Conservation (phyloP, 2,329 filamentous ascomycete species). For the Gliomastix tumulicola region DNA sequence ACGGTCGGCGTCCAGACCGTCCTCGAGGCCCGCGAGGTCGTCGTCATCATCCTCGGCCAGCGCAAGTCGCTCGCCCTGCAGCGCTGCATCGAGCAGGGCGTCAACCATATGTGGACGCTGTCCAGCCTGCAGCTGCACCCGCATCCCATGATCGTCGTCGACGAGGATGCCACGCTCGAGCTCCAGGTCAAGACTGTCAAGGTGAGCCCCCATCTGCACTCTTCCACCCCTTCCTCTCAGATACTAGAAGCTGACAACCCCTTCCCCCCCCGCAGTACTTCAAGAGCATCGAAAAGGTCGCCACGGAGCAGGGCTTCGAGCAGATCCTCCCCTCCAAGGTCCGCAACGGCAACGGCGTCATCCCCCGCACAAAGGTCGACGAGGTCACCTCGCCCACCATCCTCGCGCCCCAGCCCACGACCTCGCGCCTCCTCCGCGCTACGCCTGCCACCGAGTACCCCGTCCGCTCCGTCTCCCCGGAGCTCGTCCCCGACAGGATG, state of each 20-base stretch:
- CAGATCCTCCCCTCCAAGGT: conserved; percentile 50
- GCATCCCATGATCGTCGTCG: conserved; percentile 75
- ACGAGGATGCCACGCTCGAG: conserved; percentile 71
- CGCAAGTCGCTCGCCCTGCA: conserved; percentile 77
- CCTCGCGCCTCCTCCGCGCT: conserved; percentile 45
- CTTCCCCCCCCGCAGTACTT: conserved; percentile 50
- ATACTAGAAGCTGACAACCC: conserved; percentile 1
- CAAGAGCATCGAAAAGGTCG: conserved; percentile 63
- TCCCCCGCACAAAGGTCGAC: conserved; percentile 32
- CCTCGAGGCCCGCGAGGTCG: conserved; percentile 72
- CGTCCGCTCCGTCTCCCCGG: conserved; percentile 48
- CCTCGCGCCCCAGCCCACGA: conserved; percentile 46
- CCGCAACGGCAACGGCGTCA: conserved; percentile 39
- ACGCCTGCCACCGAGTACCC: conserved; percentile 49
- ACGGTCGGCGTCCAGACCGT: conserved; percentile 83
- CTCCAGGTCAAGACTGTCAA: conserved; percentile 68
- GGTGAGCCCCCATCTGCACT: conserved; percentile 29
- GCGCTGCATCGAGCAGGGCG: conserved; percentile 71
- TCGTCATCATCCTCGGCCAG: conserved; percentile 74
- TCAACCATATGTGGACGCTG: conserved; percentile 90
- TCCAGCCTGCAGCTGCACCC: conserved; percentile 75
- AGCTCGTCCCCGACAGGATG: conserved; percentile 57
- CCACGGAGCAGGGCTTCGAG: conserved; percentile 48
- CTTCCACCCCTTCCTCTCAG: not conserved
- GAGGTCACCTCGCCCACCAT: conserved; percentile 38